Conservation (phyloP, 768 basidiomycete species). For the Hemileccinum rubropunctum region DNA sequence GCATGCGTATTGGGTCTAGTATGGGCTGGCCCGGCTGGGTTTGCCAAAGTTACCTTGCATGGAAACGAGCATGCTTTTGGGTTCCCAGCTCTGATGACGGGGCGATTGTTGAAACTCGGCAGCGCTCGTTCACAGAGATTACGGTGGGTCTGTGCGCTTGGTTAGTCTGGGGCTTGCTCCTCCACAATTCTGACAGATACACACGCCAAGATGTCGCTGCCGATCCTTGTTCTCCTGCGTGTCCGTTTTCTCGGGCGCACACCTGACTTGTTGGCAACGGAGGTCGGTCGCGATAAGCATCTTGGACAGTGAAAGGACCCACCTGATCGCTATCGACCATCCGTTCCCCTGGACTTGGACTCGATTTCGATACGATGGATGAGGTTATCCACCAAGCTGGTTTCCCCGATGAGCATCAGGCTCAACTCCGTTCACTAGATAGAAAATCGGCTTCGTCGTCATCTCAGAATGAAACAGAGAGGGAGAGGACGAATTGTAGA, state of each 20-base stretch:
- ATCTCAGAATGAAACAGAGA: conserved; percentile 1
- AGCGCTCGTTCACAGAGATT: not conserved
- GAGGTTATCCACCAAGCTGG: not conserved
- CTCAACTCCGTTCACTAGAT: not conserved
- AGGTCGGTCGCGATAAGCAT: conserved; percentile 9
- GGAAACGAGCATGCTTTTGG: not conserved
- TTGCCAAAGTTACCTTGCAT: conserved; percentile 15
- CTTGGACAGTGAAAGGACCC: not conserved
- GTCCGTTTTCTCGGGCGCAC: not conserved
- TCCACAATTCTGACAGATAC: not conserved
- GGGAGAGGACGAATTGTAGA: not conserved
- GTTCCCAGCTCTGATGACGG: not conserved
- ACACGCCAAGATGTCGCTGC: not conserved
- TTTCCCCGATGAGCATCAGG: not conserved
- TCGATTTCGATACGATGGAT: not conserved
- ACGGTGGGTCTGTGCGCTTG: conserved; percentile 2
- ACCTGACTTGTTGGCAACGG: not conserved
- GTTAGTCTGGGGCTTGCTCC: not conserved
- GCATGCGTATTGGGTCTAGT: not conserved
- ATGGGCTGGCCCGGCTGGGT: not conserved
- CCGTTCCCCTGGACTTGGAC: not conserved
- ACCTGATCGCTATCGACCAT: not conserved
- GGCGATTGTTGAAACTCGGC: not conserved
- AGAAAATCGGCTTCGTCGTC: not conserved
- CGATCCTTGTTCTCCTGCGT: not conserved